phyloP scores from a whole-genome alignment of 2,329 filamentous ascomycete species.

The Ceratocystis alfenasii region DNA sequence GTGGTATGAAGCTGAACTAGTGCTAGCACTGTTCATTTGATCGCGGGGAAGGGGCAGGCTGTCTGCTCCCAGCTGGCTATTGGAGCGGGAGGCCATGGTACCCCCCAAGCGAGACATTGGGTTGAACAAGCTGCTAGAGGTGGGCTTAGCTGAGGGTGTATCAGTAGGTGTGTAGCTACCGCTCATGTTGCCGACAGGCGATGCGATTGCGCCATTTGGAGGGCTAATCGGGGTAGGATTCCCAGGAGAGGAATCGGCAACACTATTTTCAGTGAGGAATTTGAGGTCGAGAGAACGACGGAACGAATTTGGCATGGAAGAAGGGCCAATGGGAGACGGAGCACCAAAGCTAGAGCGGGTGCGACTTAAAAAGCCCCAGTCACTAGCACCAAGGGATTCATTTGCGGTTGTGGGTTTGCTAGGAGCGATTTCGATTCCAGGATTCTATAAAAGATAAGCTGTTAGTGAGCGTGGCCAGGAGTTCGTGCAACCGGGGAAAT shows the following conservation, averaged over 20 bases:
- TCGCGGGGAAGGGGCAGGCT: constrained; percentile 15
- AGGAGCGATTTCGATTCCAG: constrained; percentile 29
- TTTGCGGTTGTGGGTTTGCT: constrained; percentile 31
- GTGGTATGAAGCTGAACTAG: constrained; percentile 28
- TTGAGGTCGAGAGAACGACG: constrained; percentile 48
- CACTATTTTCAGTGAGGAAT: constrained; percentile 37
- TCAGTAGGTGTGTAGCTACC: constrained; percentile 16
- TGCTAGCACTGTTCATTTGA: not conserved
- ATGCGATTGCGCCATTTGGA: constrained; percentile 19
- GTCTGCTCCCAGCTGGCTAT: constrained; percentile 16
- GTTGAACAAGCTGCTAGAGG: constrained; percentile 15
- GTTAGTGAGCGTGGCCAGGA: constrained; percentile 4
- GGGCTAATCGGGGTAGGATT: constrained; percentile 20
- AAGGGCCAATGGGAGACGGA: constrained; percentile 17
- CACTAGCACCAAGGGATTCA: constrained; percentile 28
- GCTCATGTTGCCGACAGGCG: constrained; percentile 16
- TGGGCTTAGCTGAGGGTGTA: not conserved
- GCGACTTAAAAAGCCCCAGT: constrained; percentile 25
- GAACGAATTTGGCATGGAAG: constrained; percentile 28
- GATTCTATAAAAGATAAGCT: not conserved
- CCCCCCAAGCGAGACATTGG: constrained; percentile 17
- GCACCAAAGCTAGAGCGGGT: constrained; percentile 16
- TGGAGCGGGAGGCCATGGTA: constrained; percentile 16
- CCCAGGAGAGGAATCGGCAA: constrained; percentile 12
- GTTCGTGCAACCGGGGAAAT: not conserved